Evolutionary conservation across 129 eudicot species (phyloP).

Genomic region (Escallonia herrerae): DNA sequence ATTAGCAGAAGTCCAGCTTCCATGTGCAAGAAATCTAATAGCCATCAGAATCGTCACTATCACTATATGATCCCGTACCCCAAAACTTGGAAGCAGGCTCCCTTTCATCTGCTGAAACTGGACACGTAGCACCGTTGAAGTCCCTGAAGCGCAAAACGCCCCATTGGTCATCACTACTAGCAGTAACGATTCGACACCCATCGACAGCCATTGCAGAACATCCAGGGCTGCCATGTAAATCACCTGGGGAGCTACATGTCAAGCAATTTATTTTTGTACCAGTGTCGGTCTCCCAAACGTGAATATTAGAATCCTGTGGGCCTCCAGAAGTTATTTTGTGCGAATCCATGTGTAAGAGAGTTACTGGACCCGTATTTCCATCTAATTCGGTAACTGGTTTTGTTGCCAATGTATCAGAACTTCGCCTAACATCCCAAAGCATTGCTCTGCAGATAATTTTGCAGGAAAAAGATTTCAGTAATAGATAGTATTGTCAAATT

Average conservation of each 20-base stretch:
- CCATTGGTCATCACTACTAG: slow-evolving; percentile 17
- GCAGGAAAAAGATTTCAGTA: too few relatives aligned
- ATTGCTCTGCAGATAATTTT: slow-evolving; percentile 44
- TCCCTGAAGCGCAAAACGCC: slow-evolving; percentile 45
- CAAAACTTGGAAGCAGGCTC: slow-evolving; percentile 51
- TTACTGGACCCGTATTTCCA: slow-evolving; percentile 67
- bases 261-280: slow-evolving; percentile 44
- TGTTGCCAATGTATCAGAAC: slow-evolving; percentile 19
- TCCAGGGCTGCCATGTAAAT: slow-evolving; percentile 13
- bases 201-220: slow-evolving; percentile 61
- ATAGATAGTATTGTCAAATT: too few relatives aligned
- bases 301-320: slow-evolving; percentile 41
- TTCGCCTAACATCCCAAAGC: slow-evolving; percentile 78
- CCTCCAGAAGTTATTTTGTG: slow-evolving; percentile 70
- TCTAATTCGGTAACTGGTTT: slow-evolving; percentile 47
- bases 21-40: not conserved
- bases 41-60: slow-evolving; percentile 34
- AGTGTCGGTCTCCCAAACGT: slow-evolving; percentile 60
- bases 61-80: slow-evolving; percentile 29
- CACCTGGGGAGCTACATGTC: slow-evolving; percentile 17
- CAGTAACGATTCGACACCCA: slow-evolving; percentile 53
- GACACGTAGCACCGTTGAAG: slow-evolving; percentile 37
- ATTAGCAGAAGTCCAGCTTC: too few relatives aligned
- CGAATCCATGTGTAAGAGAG: slow-evolving; percentile 57
- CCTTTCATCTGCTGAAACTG: slow-evolving; percentile 8